These are phyloP conservation scores for Leptographium lundbergii DNA, from an alignment of 2,329 filamentous ascomycete genomes.

Conservation along the genomic window DNA sequence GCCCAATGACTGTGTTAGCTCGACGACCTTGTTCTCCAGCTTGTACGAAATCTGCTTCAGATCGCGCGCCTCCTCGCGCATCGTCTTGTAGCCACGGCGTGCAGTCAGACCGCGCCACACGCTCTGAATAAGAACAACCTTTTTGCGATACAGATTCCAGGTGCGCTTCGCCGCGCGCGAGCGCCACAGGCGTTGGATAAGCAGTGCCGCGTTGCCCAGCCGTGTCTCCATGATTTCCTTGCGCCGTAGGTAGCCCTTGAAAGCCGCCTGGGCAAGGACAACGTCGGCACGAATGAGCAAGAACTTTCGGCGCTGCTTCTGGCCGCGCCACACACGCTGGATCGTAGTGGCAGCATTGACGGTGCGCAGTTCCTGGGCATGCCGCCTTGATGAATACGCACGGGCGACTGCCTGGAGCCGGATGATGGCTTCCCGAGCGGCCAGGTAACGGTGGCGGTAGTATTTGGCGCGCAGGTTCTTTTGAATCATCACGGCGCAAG, in stretches of 20 bases:
- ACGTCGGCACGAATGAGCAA: slow-evolving; percentile 68
- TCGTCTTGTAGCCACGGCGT: slow-evolving; percentile 72
- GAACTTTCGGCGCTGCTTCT: slow-evolving; percentile 78
- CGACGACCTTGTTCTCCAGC: slow-evolving; percentile 98
- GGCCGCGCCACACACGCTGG: slow-evolving; percentile 86
- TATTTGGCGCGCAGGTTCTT: slow-evolving; percentile 96
- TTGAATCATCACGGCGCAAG: slow-evolving; percentile 94
- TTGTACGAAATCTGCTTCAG: slow-evolving; percentile 99
- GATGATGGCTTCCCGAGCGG: slow-evolving; percentile 71
- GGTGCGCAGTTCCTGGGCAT: slow-evolving; percentile 68
- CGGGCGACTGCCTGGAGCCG: slow-evolving; percentile 66
- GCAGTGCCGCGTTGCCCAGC: slow-evolving; percentile 76
- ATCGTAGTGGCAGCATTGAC: slow-evolving; percentile 86
- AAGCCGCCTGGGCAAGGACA: slow-evolving; percentile 75
- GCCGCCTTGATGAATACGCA: slow-evolving; percentile 64
- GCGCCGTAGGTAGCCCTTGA: slow-evolving; percentile 84
- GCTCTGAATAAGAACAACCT: slow-evolving; percentile 81
- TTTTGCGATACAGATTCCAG: slow-evolving; percentile 83
- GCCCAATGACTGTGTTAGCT: slow-evolving; percentile 87
- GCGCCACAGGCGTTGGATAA: slow-evolving; percentile 86
- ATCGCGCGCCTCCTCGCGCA: slow-evolving; percentile 92
- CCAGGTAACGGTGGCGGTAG: slow-evolving; percentile 82
- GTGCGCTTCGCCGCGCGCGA: slow-evolving; percentile 62
- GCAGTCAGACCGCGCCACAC: slow-evolving; percentile 80
- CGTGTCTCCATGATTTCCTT: slow-evolving; percentile 90